These are phyloP conservation scores for Diplodia sapinea DNA, from an alignment of 2,329 filamentous ascomycete species.

Conservation along the genomic window DNA sequence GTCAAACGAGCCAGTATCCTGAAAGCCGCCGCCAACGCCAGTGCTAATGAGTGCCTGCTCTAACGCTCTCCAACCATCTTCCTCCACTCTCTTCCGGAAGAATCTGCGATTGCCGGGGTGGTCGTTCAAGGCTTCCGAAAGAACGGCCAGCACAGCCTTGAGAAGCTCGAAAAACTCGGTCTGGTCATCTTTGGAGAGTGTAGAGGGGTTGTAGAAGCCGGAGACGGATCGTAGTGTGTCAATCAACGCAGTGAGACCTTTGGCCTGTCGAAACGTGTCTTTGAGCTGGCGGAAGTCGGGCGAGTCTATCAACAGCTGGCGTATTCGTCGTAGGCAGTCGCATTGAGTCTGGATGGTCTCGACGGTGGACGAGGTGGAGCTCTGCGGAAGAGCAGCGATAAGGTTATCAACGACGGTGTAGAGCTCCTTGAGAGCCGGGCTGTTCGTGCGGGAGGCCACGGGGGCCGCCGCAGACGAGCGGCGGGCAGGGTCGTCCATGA, in stretches of 20 bases:
- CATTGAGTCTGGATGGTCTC: constrained; percentile 46
- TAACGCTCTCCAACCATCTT: constrained; percentile 78
- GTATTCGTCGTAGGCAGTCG: constrained; percentile 67
- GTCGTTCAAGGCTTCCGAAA: constrained; percentile 75
- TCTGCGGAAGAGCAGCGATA: constrained; percentile 40
- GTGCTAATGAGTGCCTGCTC: constrained; percentile 74
- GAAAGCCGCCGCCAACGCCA: constrained; percentile 52
- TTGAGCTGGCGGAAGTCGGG: constrained; percentile 61
- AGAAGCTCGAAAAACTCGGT: constrained; percentile 70
- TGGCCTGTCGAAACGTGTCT: constrained; percentile 81
- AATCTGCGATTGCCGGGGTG: constrained; percentile 88
- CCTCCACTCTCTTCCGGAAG: constrained; percentile 77
- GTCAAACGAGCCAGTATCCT: constrained; percentile 43
- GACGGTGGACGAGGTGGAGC: constrained; percentile 39
- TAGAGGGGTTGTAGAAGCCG: constrained; percentile 75
- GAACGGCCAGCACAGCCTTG: constrained; percentile 71
- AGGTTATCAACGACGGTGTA: constrained; percentile 47
- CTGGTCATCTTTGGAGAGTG: constrained; percentile 67
- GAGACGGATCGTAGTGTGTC: constrained; percentile 72
- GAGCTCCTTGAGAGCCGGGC: constrained; percentile 47
- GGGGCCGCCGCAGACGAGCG: constrained; percentile 48
- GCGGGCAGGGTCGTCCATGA: constrained; percentile 44
- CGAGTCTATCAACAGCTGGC: constrained; percentile 66
- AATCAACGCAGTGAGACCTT: constrained; percentile 78
- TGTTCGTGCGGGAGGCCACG: constrained; percentile 47